A percentile compares a stretch with the other conserved stretches of the same genome.
Evolutionary conservation across 176 grass and related monocot genomes (phyloP).

Genomic region (Lolium multiflorum): DNA sequence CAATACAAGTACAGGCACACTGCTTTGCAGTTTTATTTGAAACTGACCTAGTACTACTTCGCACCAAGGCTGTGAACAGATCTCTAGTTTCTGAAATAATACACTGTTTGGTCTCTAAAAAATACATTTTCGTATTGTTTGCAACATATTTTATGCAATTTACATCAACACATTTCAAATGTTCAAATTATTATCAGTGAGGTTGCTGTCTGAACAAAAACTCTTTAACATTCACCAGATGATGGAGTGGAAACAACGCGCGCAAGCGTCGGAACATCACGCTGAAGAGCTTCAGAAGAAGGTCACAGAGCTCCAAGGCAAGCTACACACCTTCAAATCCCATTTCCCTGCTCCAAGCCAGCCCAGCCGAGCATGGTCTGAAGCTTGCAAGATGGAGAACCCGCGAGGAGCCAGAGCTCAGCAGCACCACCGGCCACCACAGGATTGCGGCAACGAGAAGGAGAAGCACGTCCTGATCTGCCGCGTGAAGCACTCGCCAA

Average conservation of each 20-base stretch:
- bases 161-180: too few relatives aligned
- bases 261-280: conserved; percentile 56
- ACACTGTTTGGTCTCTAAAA: too few relatives aligned
- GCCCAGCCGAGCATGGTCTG: conserved; percentile 49
- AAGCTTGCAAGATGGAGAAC: conserved; percentile 53
- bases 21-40: too few relatives aligned
- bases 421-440: conserved; percentile 29
- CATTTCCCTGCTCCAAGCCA: conserved; percentile 38
- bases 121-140: too few relatives aligned
- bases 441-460: conserved; percentile 59
- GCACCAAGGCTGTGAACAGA: too few relatives aligned
- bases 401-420: conserved; percentile 37
- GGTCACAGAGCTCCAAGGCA: conserved; percentile 69
- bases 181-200: too few relatives aligned
- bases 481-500: conserved; percentile 70
- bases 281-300: conserved; percentile 60
- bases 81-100: too few relatives aligned
- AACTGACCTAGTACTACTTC: too few relatives aligned
- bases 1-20: too few relatives aligned
- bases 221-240: conserved; percentile 50
- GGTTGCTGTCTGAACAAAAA: conserved; percentile 11
- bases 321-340: conserved; percentile 60
- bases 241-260: conserved; percentile 76
- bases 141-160: too few relatives aligned
- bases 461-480: conserved; percentile 82